phyloP scores from a whole-genome alignment of 2,329 filamentous ascomycete genomes.

The Leptographium galeiforme region DNA sequence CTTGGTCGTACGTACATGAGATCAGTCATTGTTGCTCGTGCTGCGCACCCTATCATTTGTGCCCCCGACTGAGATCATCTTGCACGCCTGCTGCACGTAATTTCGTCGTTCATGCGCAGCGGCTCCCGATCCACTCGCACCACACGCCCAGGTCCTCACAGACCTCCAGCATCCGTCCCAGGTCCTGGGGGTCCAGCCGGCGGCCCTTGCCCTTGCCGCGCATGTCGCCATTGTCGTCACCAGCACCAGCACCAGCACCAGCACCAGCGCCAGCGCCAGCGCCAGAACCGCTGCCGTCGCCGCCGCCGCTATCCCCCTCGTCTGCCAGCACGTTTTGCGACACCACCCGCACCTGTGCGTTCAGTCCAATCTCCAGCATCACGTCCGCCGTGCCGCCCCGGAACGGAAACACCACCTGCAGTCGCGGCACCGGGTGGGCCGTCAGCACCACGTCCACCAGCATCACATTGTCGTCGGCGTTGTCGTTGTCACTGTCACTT shows the following conservation, averaged over 20 bases:
- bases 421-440: constrained; percentile 32
- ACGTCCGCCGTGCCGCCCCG: constrained; percentile 33
- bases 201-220: constrained; percentile 19
- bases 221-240: neutral
- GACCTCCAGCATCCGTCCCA: constrained; percentile 32
- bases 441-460: constrained; percentile 40
- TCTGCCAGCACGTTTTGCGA: constrained; percentile 41
- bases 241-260: too few relatives aligned
- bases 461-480: constrained; percentile 10
- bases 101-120: constrained; percentile 10
- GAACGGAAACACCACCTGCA: constrained; percentile 43
- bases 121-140: constrained; percentile 36
- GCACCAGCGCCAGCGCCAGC: too few relatives aligned
- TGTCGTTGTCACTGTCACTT: neutral
- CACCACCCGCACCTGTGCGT: constrained; percentile 43
- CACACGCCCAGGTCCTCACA: constrained; percentile 39
- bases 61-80: too few relatives aligned
- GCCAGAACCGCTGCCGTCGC: too few relatives aligned
- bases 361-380: constrained; percentile 43
- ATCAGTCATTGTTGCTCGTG: too few relatives aligned
- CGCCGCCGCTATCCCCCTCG: constrained; percentile 9
- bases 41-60: too few relatives aligned
- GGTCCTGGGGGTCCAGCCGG: constrained; percentile 24
- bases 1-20: too few relatives aligned
- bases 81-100: too few relatives aligned